Percentiles rank a stretch among this genome's conserved stretches.
Evolutionary conservation across 83 land plant genomes (phyloP).

Genomic region (Larix sibirica): DNA sequence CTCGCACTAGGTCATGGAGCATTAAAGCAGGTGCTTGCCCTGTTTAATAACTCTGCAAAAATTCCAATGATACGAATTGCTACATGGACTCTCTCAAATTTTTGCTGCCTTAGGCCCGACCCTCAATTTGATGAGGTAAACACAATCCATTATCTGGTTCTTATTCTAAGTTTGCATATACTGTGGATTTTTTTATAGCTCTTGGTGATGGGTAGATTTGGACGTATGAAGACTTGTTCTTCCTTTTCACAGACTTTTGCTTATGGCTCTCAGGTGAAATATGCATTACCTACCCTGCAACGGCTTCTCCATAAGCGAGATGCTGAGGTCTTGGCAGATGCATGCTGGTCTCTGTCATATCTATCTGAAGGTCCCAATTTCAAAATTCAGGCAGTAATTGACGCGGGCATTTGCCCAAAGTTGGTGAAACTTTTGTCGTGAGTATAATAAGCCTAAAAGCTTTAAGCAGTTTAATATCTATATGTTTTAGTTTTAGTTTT

Average conservation of each 20-base stretch:
- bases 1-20: conserved; percentile 33
- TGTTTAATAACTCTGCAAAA: conserved; percentile 27
- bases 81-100: conserved; percentile 34
- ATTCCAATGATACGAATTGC: conserved; percentile 37
- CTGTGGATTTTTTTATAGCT: too few relatives aligned
- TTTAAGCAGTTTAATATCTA: too few relatives aligned
- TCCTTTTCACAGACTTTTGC: too few relatives aligned
- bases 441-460: background rate
- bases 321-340: conserved; percentile 18
- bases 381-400: conserved; percentile 23
- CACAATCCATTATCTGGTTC: background rate
- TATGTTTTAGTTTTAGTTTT: too few relatives aligned
- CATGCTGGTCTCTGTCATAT: conserved; percentile 19
- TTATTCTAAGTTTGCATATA: too few relatives aligned
- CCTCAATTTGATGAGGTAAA: conserved; percentile 32
- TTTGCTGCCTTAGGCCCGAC: conserved; percentile 24
- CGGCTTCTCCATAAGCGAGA: background rate
- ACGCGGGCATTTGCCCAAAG: background rate
- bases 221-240: too few relatives aligned
- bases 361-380: conserved; percentile 12
- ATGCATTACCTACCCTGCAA: background rate
- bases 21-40: conserved; percentile 22
- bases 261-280: background rate
- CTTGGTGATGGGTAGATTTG: too few relatives aligned
- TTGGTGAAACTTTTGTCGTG: background rate